Evolutionary conservation across 176 grass and related monocot species (phyloP).

Genomic region (Musa schizocarpa): DNA sequence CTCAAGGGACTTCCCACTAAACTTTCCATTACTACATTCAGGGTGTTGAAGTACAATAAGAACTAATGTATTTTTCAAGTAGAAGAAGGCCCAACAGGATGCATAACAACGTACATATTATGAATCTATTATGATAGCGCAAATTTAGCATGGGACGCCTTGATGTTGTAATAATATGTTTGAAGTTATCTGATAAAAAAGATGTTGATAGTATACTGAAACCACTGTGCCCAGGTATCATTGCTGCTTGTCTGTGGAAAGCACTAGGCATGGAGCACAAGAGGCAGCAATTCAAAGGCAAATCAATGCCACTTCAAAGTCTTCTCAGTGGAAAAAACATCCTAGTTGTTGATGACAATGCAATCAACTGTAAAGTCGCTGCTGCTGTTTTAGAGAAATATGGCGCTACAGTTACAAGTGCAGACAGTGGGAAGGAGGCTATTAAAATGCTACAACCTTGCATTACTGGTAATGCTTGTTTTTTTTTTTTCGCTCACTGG

Average conservation of each 20-base stretch:
- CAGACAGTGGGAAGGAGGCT: conserved; percentile 55
- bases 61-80: neutral
- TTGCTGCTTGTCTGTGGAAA: conserved; percentile 53
- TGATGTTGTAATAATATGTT: too few species aligned
- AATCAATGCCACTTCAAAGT: conserved; percentile 45
- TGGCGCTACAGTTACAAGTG: conserved; percentile 60
- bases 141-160: too few species aligned
- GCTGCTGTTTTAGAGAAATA: conserved; percentile 64
- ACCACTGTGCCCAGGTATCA: conserved; percentile 56
- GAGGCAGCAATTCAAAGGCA: conserved; percentile 27
- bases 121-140: neutral
- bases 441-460: conserved; percentile 30
- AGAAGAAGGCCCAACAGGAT: neutral
- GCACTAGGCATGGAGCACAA: conserved; percentile 36
- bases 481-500: conserved; percentile 15
- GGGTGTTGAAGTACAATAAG: neutral
- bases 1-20: neutral
- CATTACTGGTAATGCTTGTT: conserved; percentile 5
- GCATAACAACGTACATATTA: neutral
- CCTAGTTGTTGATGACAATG: conserved; percentile 79
- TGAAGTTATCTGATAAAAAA: too few species aligned
- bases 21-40: neutral
- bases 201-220: conserved; percentile 49
- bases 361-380: conserved; percentile 65
- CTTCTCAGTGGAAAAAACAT: conserved; percentile 51